These are phyloP conservation scores for Rhodocollybia butyracea DNA, from an alignment of 768 basidiomycete species.

Conservation along the genomic window DNA sequence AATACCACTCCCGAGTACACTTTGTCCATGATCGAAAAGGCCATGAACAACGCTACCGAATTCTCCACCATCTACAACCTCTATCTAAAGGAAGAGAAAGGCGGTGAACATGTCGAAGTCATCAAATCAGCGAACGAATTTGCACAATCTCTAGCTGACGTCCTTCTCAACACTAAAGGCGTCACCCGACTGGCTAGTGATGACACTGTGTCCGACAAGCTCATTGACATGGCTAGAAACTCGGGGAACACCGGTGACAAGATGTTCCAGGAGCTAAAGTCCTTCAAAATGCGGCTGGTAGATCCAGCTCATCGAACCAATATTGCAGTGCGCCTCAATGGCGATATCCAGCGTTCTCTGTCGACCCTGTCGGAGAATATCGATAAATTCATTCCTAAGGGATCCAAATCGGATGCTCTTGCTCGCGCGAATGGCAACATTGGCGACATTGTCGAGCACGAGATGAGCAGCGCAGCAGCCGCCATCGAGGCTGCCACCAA, in stretches of 20 bases:
- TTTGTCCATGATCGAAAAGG: constrained; percentile 97
- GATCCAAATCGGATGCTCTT: constrained; percentile 62
- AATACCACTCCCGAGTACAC: constrained; percentile 99
- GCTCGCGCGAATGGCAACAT: constrained; percentile 87
- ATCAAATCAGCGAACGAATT: constrained; percentile 98
- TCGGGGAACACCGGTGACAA: constrained; percentile 88
- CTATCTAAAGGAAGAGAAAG: constrained; percentile 79
- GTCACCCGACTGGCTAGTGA: constrained; percentile 89
- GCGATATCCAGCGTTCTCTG: constrained; percentile 78
- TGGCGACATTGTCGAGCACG: constrained; percentile 93
- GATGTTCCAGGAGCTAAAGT: constrained; percentile 94
- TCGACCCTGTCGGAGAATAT: constrained; percentile 84
- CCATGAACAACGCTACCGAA: constrained; percentile 90
- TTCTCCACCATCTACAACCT: constrained; percentile 95
- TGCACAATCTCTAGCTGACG: constrained; percentile 89
- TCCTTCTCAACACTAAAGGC: constrained; percentile 91
- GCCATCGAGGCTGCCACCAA: constrained; percentile 93
- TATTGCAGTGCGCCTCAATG: constrained; percentile 86
- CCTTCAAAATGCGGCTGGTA: constrained; percentile 86
- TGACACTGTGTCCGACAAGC: constrained; percentile 90
- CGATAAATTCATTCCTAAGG: constrained; percentile 84
- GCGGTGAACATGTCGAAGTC: constrained; percentile 95
- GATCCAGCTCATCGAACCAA: constrained; percentile 76
- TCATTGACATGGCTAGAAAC: constrained; percentile 76
- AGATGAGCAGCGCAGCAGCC: constrained; percentile 90